A percentile compares a stretch with the other conserved stretches of the same genome.
Evolutionary conservation across 2,329 filamentous ascomycete species (phyloP).

Genomic region (Calcarisporium arbuscula): DNA sequence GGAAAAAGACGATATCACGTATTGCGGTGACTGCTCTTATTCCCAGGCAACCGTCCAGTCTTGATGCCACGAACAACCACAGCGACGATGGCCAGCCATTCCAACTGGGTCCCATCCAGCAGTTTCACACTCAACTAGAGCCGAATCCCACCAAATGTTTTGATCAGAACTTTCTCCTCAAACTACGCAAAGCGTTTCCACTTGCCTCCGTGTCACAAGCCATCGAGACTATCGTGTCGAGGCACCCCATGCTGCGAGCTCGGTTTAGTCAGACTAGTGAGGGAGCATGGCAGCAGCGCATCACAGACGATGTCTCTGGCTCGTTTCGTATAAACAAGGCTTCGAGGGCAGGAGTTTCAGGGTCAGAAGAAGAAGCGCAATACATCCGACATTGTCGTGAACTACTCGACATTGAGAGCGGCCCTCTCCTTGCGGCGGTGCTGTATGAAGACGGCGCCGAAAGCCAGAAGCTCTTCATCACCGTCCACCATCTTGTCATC

Average conservation of each 20-base stretch:
- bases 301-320: constrained; percentile 3
- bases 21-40: neutral
- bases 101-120: constrained; percentile 2
- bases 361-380: constrained; percentile 1
- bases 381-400: neutral
- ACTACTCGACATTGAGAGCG: constrained; percentile 1
- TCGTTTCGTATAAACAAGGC: constrained; percentile 6
- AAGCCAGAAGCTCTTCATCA: constrained; percentile 7
- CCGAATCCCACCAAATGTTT: neutral
- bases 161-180: constrained; percentile 1
- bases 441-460: neutral
- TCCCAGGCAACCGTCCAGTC: no score
- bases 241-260: constrained; percentile 7
- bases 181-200: neutral
- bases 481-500: constrained; percentile 11
- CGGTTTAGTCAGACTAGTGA: neutral
- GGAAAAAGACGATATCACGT: constrained; percentile 7
- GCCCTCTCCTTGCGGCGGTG: constrained; percentile 2
- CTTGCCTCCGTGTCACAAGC: neutral
- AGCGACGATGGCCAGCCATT: no score
- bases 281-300: constrained; percentile 1
- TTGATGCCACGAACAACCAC: no score
- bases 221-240: constrained; percentile 2
- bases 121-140: neutral
- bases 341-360: no score